Percentiles rank a stretch among this genome's conserved stretches.
These are phyloP conservation scores for Immersiporthe knoxdaviesiana DNA, from an alignment of 2,329 filamentous ascomycete species.

Conservation along the genomic window DNA sequence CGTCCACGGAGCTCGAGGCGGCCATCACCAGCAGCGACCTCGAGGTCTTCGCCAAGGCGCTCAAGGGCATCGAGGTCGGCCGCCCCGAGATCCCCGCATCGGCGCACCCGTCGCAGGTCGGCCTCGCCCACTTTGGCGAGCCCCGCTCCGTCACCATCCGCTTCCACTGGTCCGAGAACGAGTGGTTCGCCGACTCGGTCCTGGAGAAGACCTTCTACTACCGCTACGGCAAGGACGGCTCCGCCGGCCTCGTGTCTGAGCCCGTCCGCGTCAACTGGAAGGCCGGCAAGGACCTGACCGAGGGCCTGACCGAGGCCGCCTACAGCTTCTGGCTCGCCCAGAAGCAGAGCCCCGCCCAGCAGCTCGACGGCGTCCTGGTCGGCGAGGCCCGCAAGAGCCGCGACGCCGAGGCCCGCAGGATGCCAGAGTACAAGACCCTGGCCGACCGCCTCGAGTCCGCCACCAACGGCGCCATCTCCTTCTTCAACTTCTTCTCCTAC, in stretches of 20 bases:
- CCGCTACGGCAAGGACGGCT: constrained; percentile 56
- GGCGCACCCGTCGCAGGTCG: constrained; percentile 37
- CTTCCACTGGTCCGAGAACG: constrained; percentile 60
- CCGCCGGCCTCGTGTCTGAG: constrained; percentile 58
- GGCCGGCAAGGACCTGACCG: constrained; percentile 65
- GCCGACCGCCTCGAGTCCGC: constrained; percentile 52
- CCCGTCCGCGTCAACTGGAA: constrained; percentile 70
- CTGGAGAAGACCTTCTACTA: constrained; percentile 71
- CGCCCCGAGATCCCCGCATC: constrained; percentile 44
- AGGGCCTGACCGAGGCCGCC: constrained; percentile 64
- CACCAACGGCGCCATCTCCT: constrained; percentile 50
- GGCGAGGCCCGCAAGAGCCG: constrained; percentile 29
- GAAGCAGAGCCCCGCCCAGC: constrained; percentile 43
- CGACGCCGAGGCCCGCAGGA: constrained; percentile 32
- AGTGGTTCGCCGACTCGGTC: constrained; percentile 62
- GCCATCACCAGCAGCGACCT: constrained; percentile 64
- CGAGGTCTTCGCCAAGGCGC: constrained; percentile 58
- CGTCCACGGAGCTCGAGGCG: constrained; percentile 61
- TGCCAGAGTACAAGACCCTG: constrained; percentile 59
- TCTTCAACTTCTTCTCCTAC: constrained; percentile 75
- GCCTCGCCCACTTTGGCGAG: constrained; percentile 51
- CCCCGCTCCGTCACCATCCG: constrained; percentile 65
- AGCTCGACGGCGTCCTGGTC: constrained; percentile 25
- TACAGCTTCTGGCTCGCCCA: constrained; percentile 60
- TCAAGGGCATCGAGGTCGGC: constrained; percentile 59